phyloP scores from a whole-genome alignment of 106 monocot species.

The Agapanthus africanus region DNA sequence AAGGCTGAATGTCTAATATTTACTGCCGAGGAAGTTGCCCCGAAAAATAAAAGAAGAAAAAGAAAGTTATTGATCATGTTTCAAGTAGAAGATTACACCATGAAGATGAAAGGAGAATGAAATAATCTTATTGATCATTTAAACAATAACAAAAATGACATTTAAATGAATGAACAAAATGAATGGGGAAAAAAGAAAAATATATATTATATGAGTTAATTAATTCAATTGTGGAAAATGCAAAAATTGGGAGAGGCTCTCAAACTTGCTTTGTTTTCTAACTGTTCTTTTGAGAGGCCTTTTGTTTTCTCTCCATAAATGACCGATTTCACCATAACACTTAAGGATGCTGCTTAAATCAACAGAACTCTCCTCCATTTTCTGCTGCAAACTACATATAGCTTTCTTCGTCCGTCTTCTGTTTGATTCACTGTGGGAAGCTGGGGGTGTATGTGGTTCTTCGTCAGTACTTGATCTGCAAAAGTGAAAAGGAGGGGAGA shows the following conservation, averaged over 20 bases:
- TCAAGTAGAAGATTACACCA: not conserved
- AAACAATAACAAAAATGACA: conserved; percentile 12
- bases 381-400: conserved; percentile 19
- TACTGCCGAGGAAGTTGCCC: too few relatives aligned
- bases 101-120: not conserved
- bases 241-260: conserved; percentile 9
- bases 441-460: conserved; percentile 40
- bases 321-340: conserved; percentile 32
- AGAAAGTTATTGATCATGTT: not conserved
- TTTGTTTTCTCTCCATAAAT: conserved; percentile 53
- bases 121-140: conserved; percentile 15
- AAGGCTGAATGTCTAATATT: too few relatives aligned
- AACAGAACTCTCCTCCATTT: conserved; percentile 8
- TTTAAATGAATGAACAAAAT: too few relatives aligned
- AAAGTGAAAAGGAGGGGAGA: too few relatives aligned
- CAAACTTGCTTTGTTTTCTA: conserved; percentile 42
- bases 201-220: too few relatives aligned
- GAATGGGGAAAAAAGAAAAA: too few relatives aligned
- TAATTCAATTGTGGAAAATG: conserved; percentile 11
- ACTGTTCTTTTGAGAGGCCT: conserved; percentile 45
- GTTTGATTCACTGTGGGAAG: conserved; percentile 25
- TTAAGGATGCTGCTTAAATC: conserved; percentile 32
- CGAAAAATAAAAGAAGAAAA: too few relatives aligned
- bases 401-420: conserved; percentile 10
- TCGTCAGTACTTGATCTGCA: conserved; percentile 28